These are phyloP conservation scores for Martiniozyma asiatica DNA, from an alignment of 1,139 yeast species.

Conservation along the genomic window DNA sequence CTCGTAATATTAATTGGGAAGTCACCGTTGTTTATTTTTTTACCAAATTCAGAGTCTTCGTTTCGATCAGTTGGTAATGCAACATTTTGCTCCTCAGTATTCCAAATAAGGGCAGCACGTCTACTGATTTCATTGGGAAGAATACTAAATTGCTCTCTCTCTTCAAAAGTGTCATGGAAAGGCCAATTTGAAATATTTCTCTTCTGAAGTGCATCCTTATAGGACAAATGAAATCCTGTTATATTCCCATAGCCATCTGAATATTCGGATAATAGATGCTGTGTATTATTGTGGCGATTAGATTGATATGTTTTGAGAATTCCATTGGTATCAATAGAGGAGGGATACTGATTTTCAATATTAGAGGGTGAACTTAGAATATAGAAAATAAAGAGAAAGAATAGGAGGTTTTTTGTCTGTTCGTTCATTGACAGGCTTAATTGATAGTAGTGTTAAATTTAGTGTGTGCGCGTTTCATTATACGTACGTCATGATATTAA, in stretches of 20 bases:
- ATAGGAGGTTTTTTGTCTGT: constrained; percentile 16
- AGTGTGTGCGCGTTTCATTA: too few species aligned
- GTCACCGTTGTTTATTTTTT: constrained; percentile 18
- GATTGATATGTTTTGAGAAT: constrained; percentile 21
- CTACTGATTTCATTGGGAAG: constrained; percentile 48
- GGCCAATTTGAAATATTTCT: constrained; percentile 46
- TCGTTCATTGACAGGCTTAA: constrained; percentile 9
- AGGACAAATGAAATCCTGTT: constrained; percentile 60
- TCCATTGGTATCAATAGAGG: constrained; percentile 19
- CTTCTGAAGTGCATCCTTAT: constrained; percentile 38
- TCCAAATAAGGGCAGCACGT: constrained; percentile 40
- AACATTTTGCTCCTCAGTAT: constrained; percentile 19
- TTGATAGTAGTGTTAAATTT: too few species aligned
- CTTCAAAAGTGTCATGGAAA: constrained; percentile 41
- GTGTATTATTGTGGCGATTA: constrained; percentile 23
- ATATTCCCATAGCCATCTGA: constrained; percentile 53
- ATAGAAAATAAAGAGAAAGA: constrained; percentile 23
- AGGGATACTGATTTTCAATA: constrained; percentile 23
- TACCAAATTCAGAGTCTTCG: constrained; percentile 4
- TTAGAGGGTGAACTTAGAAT: constrained; percentile 27
- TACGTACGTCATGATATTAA: too few species aligned
- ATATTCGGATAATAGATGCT: constrained; percentile 32
- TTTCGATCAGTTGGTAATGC: constrained; percentile 5
- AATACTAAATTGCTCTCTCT: constrained; percentile 41
- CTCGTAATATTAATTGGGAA: constrained; percentile 44